Evolutionary conservation across 176 grass and related monocot species (phyloP), one percentile per base, ranked within the genome.

Genomic region (Poa annua): DNA sequence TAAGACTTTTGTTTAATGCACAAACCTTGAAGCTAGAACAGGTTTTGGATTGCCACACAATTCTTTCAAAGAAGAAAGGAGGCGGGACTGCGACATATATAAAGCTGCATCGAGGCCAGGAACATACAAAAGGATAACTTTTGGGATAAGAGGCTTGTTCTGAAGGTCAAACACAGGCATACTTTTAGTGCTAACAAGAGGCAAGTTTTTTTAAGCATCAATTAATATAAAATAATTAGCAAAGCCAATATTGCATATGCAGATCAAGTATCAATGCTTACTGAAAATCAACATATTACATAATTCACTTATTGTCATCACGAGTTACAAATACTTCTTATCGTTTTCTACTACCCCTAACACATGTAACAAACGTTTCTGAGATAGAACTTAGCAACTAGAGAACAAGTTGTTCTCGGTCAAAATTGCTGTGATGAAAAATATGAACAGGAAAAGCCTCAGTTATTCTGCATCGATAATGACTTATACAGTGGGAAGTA

Each of bases 101-200:
- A 98, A 86, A 66, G 91, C 87, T 54, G 96, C 96, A 90, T 98
- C 93, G 25, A 98, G 86, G 61, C 96, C 96, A 82, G 96, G 96
- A 80, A 98, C 78, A 84, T 95, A 95, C 61, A 98, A 75, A 76
- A 95, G 92, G 73, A 90, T 41, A 61, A 93, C 93, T 88, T 95
- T 98, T 16, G 80, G 85, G 90, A 95, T 93, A 80, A 98, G 90
- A 78, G 92, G 96, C 75, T 95, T 98, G 84, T 98, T 98, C 96
- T 98, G 89, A 75, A 79, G 36, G 50, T 7, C 38, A 74, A 78
- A 80, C 57, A 48, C 2, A 80, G 14, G 32, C 29, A 55, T 80
- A 84, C 19, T 25, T 52, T 54, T 32, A 83, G 13, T 57, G 57
- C 54, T 73, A 74, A 74, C 45, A 74, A 79, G 64, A 56, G 36